Evolutionary conservation across 805 yeast species (phyloP), one percentile per base, ranked within the genome.

Genomic region (Saccharomycopsis fodiens): DNA sequence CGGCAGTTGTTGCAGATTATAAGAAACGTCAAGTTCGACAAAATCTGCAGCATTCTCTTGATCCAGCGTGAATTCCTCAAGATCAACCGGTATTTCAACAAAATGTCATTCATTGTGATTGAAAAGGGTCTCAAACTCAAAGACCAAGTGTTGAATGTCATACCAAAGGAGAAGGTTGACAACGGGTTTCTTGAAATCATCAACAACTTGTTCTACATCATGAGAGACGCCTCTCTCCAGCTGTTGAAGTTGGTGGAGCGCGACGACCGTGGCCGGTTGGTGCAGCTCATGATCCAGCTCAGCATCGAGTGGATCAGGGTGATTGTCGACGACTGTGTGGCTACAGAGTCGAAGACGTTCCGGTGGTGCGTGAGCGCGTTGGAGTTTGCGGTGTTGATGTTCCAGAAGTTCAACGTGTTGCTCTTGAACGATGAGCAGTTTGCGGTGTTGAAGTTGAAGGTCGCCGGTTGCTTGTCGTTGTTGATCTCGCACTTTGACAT

Each of bases 291-390:
- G 59, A 78, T 93, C 25, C 78, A 79, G 47, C 64, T 87, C 51
- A 76, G 94, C 38, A 78, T 88, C 37, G 91, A 84, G 45, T 93
- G 98, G 98, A 82, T 93, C 15, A 77, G 87, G 46, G 91, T 88
- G 58, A 78, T 93, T 22, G 87, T 91, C 50, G 96, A 93, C 61
- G 97, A 91, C 57, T 93, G 98, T 66, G 79, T 80, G 13, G 96
- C 97, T 1, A 82, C 95, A 0, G 97, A 91, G 54, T 75, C 83
- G 45, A 84, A 80, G 55, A 91, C 97, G 0, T 93, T 93, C 59
- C 71, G 95, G 55, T 93, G 97, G 96, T 87, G 96, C 62, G 97
- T 93, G 20, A 72, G 85, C 12, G 97, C 98, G 0, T 70, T 93
- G 55, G 98, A 93, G 58, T 91, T 87, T 70, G 94, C 96, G 0